phyloP scores from a whole-genome alignment of 176 grass and related monocot species.

The Carex littledalei region DNA sequence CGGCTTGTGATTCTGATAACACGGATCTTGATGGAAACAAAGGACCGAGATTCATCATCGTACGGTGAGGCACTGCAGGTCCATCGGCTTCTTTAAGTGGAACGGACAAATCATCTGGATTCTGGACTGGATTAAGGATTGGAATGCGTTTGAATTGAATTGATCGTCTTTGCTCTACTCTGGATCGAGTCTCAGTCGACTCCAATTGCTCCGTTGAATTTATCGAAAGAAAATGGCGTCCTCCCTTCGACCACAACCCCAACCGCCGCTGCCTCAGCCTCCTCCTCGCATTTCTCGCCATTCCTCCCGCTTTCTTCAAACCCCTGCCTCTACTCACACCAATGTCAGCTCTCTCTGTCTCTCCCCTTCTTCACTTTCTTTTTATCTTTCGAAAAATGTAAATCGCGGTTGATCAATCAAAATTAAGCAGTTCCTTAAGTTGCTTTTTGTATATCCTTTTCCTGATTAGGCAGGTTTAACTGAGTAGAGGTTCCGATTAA shows the following conservation, averaged over 20 bases:
- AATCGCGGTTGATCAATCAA: background rate
- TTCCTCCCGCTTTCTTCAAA: background rate
- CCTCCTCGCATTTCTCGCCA: background rate
- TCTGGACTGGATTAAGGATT: background rate
- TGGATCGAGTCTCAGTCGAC: background rate
- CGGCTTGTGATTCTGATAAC: background rate
- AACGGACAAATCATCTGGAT: background rate
- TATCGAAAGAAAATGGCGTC: background rate
- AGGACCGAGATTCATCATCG: background rate
- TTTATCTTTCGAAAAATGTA: background rate
- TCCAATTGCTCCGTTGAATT: background rate
- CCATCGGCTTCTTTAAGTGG: background rate
- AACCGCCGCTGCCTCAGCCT: background rate
- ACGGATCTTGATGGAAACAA: background rate
- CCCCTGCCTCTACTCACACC: background rate
- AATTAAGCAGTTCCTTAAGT: background rate
- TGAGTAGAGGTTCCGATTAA: background rate
- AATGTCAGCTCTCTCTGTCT: background rate
- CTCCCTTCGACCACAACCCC: constrained; percentile 5
- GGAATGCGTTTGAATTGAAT: background rate
- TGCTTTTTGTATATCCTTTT: background rate
- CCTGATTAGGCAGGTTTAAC: background rate
- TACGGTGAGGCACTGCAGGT: background rate
- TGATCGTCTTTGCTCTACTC: background rate
- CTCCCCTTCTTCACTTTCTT: background rate